Percentiles rank a stretch among this genome's conserved stretches.
phyloP scores from a whole-genome alignment of 1,284 basidiomycete genomes.

The Trichosporon faecale region DNA sequence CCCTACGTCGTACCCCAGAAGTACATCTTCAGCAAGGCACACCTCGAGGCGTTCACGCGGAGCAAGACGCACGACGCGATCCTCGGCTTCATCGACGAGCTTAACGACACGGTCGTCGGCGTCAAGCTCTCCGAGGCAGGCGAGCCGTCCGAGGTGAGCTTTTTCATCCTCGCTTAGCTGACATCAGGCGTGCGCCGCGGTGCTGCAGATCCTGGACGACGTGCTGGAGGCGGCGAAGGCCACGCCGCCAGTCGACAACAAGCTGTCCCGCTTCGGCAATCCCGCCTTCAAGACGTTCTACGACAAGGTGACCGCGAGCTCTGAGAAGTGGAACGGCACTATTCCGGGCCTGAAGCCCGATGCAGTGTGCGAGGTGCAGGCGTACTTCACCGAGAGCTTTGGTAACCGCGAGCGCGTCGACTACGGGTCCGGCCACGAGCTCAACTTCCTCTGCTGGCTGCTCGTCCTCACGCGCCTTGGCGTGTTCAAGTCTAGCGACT shows the following conservation, averaged over 20 bases:
- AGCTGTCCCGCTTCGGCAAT: conserved; percentile 91
- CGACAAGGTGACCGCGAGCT: conserved; percentile 70
- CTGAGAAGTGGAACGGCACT: conserved; percentile 55
- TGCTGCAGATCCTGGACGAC: conserved; percentile 65
- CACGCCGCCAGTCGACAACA: conserved; percentile 85
- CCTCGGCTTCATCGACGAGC: conserved; percentile 66
- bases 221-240: conserved; percentile 65
- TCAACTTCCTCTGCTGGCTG: conserved; percentile 98
- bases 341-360: conserved; percentile 60
- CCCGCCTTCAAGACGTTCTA: conserved; percentile 93
- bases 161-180: conserved; percentile 17
- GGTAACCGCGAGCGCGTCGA: conserved; percentile 90
- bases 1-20: conserved; percentile 57
- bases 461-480: conserved; percentile 72
- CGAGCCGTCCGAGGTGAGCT: conserved; percentile 59
- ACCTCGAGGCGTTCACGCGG: conserved; percentile 76
- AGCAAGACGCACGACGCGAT: conserved; percentile 71
- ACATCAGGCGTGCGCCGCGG: conserved; percentile 61
- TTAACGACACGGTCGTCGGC: conserved; percentile 75
- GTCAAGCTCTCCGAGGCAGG: conserved; percentile 71
- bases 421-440: conserved; percentile 98
- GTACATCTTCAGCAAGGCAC: conserved; percentile 71
- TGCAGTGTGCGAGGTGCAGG: conserved; percentile 65
- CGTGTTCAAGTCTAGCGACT: conserved; percentile 66
- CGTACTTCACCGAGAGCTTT: conserved; percentile 85